Percentiles rank a stretch among this genome's conserved stretches.
phyloP scores from a whole-genome alignment of 306 rosid genomes.

The Trifolium subterraneum region DNA sequence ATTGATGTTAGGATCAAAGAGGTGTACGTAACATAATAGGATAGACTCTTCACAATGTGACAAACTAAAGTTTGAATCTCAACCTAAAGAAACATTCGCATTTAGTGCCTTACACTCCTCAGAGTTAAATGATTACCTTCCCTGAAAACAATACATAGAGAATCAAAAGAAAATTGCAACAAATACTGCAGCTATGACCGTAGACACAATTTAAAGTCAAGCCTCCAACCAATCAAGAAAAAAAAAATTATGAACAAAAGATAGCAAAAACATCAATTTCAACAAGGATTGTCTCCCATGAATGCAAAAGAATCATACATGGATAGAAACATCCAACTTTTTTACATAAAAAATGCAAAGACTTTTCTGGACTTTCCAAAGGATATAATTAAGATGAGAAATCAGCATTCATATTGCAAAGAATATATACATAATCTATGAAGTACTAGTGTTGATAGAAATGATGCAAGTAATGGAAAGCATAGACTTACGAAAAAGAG shows the following conservation, averaged over 20 bases:
- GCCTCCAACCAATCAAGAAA: not conserved
- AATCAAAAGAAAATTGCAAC: too few species aligned
- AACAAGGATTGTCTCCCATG: conserved; percentile 28
- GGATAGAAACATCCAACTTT: conserved; percentile 41
- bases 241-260: not conserved
- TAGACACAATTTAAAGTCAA: not conserved
- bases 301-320: conserved; percentile 46
- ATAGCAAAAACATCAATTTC: conserved; percentile 29
- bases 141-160: too few species aligned
- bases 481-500: conserved; percentile 29
- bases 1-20: too few species aligned
- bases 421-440: conserved; percentile 39
- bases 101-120: too few species aligned
- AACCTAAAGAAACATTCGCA: too few species aligned
- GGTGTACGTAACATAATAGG: too few species aligned
- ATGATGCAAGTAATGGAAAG: conserved; percentile 56
- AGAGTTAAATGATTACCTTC: too few species aligned
- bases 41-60: too few species aligned
- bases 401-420: conserved; percentile 26
- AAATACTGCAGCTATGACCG: too few species aligned
- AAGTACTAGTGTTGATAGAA: conserved; percentile 47
- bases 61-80: too few species aligned
- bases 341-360: conserved; percentile 36
- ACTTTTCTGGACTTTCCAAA: conserved; percentile 1
- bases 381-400: conserved; percentile 35